A percentile compares a stretch with the other conserved stretches of the same genome.
These are phyloP conservation scores for Cryptococcus sp. DNA, from an alignment of 1,284 basidiomycete species.

Conservation along the genomic window DNA sequence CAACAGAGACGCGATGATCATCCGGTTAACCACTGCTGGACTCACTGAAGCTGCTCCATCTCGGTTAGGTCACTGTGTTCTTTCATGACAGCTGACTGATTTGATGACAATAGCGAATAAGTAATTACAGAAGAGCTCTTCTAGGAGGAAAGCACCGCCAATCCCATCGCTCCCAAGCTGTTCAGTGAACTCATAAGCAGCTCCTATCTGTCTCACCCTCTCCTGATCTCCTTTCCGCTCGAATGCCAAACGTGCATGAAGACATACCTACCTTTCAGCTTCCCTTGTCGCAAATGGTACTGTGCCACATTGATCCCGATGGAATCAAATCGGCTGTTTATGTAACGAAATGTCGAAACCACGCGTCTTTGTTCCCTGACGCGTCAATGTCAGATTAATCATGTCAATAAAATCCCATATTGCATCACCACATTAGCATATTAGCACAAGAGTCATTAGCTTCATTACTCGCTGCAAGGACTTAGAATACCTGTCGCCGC, in stretches of 20 bases:
- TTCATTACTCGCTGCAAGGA: no score
- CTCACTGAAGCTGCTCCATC: constrained; percentile 3
- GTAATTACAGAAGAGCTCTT: neutral
- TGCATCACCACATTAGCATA: neutral
- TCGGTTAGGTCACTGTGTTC: no score
- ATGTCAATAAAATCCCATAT: no score
- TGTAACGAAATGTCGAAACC: no score
- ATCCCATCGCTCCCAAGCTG: neutral
- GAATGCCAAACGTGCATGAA: no score
- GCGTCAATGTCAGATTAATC: no score
- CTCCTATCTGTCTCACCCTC: neutral
- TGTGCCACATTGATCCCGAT: neutral
- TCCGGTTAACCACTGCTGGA: neutral
- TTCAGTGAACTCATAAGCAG: neutral
- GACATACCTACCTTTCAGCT: neutral
- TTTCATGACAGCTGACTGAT: neutral
- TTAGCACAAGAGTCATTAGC: neutral
- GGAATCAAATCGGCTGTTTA: no score
- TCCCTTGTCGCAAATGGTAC: neutral
- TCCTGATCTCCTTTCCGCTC: no score
- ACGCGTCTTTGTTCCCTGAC: no score
- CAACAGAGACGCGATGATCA: no score
- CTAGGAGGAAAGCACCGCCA: neutral
- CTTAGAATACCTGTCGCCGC: no score
- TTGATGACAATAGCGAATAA: neutral